phyloP scores from a whole-genome alignment of 2,329 filamentous ascomycete species.

The Dactylellina haptotyla region DNA sequence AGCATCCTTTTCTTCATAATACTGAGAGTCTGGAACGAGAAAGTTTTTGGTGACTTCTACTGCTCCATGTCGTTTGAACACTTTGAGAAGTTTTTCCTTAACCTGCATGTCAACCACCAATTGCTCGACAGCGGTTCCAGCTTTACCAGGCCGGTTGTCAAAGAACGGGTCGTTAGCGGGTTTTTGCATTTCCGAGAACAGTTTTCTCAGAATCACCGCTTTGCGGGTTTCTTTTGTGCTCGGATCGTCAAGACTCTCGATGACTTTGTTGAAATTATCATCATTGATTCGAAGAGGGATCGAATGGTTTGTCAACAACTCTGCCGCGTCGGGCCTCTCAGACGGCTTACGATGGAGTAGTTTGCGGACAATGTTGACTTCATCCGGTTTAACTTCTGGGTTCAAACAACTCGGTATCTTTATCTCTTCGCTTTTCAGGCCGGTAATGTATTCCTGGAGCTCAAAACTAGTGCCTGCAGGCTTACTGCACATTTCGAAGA shows the following conservation, averaged over 20 bases:
- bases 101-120: constrained; percentile 64
- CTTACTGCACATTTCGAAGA: constrained; percentile 88
- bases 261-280: constrained; percentile 45
- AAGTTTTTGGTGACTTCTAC: constrained; percentile 79
- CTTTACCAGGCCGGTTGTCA: constrained; percentile 25
- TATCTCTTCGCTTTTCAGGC: constrained; percentile 38
- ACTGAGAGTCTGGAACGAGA: constrained; percentile 82
- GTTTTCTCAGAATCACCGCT: constrained; percentile 29
- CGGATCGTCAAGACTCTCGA: constrained; percentile 49
- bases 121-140: constrained; percentile 29
- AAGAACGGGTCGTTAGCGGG: constrained; percentile 46
- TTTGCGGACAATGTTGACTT: constrained; percentile 40
- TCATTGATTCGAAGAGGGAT: constrained; percentile 49
- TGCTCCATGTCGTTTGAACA: constrained; percentile 90
- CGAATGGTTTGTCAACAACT: constrained; percentile 40
- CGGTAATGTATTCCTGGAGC: constrained; percentile 64
- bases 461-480: constrained; percentile 65
- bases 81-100: constrained; percentile 76
- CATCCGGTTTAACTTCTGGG: constrained; percentile 38
- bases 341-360: constrained; percentile 41
- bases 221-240: constrained; percentile 34
- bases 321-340: constrained; percentile 42
- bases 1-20: constrained; percentile 75
- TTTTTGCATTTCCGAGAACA: constrained; percentile 35
- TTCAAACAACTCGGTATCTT: constrained; percentile 44